A percentile compares a stretch with the other conserved stretches of the same genome.
Evolutionary conservation across 352 stramenopile genomes (phyloP).

Genomic region (Lagenidium giganteum): DNA sequence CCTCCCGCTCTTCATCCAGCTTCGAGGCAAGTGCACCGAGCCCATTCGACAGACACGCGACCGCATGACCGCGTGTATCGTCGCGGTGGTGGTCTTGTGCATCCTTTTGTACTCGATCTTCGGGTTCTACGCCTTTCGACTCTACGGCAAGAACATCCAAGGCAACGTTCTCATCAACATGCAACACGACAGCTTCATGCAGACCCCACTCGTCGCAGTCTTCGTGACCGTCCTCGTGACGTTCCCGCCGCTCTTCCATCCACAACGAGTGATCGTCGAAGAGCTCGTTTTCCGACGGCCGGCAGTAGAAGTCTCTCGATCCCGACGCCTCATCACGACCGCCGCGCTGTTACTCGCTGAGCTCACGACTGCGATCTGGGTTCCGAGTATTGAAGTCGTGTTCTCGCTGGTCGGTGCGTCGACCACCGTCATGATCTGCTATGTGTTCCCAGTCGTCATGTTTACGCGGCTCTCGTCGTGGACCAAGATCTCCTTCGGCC

Average conservation of each 20-base stretch:
- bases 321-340: constrained; percentile 2
- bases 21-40: constrained; percentile 7
- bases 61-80: constrained; percentile 12
- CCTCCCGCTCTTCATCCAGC: constrained; percentile 20
- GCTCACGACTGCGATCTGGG: constrained; percentile 16
- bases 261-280: constrained; percentile 11
- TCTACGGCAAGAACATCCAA: constrained; percentile 17
- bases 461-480: constrained; percentile 18
- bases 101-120: constrained; percentile 18
- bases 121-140: constrained; percentile 6
- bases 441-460: constrained; percentile 19
- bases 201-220: constrained; percentile 17
- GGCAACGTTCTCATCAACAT: constrained; percentile 30
- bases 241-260: constrained; percentile 28
- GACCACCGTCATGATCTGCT: constrained; percentile 23
- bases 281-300: constrained; percentile 6
- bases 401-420: constrained; percentile 20
- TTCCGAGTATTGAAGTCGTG: constrained; percentile 20
- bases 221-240: constrained; percentile 24
- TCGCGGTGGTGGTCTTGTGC: constrained; percentile 10
- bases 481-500: not conserved
- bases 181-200: constrained; percentile 18
- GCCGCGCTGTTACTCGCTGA: constrained; percentile 7
- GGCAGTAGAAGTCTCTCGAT: not conserved
- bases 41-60: not conserved